A percentile compares a stretch with the other conserved stretches of the same genome.
Evolutionary conservation across 1,284 basidiomycete species (phyloP).

Genomic region (Ceratobasidium papillatum): DNA sequence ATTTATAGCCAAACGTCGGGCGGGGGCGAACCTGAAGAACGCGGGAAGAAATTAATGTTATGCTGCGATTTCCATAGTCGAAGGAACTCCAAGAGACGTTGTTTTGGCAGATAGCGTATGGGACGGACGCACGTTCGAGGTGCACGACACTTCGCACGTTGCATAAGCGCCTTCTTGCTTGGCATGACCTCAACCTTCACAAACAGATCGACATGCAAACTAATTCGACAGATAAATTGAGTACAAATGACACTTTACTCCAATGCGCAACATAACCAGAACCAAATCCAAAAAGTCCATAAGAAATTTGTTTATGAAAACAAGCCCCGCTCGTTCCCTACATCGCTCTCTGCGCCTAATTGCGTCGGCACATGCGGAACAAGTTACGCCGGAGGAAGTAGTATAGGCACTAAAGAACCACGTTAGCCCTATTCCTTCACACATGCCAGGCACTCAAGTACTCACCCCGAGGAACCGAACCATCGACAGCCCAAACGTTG

Average conservation of each 20-base stretch:
- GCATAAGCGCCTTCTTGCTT: background rate
- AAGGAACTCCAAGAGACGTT: background rate
- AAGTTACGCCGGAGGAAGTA: conserved; percentile 86
- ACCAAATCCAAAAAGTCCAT: conserved; percentile 19
- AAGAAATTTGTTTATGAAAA: background rate
- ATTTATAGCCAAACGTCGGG: conserved; percentile 10
- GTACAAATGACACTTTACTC: conserved; percentile 5
- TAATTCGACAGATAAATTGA: background rate
- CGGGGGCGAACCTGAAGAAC: conserved; percentile 3
- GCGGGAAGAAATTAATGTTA: background rate
- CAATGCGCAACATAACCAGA: background rate
- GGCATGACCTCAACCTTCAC: background rate
- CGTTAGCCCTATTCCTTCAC: conserved; percentile 44
- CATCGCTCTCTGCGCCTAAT: conserved; percentile 52
- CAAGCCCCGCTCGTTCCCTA: conserved; percentile 23
- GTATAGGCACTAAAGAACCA: conserved; percentile 67
- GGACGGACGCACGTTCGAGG: conserved; percentile 5
- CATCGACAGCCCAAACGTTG: conserved; percentile 82
- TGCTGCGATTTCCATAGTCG: background rate
- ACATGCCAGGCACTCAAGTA: conserved; percentile 45
- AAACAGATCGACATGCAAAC: background rate
- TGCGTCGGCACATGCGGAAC: conserved; percentile 81
- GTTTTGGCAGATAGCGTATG: background rate
- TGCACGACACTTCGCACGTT: background rate
- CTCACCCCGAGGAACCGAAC: conserved; percentile 86